These are phyloP conservation scores for Aspergillus melleus DNA, from an alignment of 2,329 filamentous ascomycete species.

Conservation along the genomic window DNA sequence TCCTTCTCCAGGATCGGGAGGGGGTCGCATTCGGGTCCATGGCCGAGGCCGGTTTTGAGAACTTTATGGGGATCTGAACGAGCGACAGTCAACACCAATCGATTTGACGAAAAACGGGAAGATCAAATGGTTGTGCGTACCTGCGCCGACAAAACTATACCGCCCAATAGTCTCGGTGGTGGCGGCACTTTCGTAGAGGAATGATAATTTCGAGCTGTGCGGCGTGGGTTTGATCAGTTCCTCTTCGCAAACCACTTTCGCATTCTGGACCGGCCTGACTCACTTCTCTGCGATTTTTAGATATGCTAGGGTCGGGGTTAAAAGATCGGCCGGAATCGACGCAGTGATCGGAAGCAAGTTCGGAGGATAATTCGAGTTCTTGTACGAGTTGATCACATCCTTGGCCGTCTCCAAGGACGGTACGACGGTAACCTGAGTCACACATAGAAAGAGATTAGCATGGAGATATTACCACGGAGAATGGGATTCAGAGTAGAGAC, in stretches of 20 bases:
- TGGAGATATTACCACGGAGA: background rate
- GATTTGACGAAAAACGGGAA: background rate
- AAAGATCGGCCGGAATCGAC: constrained; percentile 84
- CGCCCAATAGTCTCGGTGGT: constrained; percentile 87
- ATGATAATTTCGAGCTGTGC: constrained; percentile 71
- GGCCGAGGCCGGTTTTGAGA: constrained; percentile 81
- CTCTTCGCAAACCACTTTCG: constrained; percentile 1
- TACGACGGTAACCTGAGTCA: constrained; percentile 51
- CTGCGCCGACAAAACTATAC: constrained; percentile 92
- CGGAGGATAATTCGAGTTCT: constrained; percentile 57
- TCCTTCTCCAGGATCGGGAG: constrained; percentile 79
- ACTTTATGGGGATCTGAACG: constrained; percentile 67
- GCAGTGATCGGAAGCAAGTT: constrained; percentile 82
- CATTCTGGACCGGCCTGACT: constrained; percentile 32
- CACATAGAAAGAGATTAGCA: constrained; percentile 15
- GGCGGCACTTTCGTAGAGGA: constrained; percentile 93
- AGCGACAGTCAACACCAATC: constrained; percentile 11
- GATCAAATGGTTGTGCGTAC: constrained; percentile 37
- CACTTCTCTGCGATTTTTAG: constrained; percentile 80
- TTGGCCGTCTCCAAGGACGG: constrained; percentile 63
- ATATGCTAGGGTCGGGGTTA: constrained; percentile 94
- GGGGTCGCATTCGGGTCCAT: constrained; percentile 82
- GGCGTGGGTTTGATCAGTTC: constrained; percentile 10
- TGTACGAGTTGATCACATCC: constrained; percentile 55
- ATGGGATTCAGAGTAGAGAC: background rate